These are phyloP conservation scores for Dactylella cylindrospora DNA, from an alignment of 2,329 filamentous ascomycete genomes.

Conservation along the genomic window DNA sequence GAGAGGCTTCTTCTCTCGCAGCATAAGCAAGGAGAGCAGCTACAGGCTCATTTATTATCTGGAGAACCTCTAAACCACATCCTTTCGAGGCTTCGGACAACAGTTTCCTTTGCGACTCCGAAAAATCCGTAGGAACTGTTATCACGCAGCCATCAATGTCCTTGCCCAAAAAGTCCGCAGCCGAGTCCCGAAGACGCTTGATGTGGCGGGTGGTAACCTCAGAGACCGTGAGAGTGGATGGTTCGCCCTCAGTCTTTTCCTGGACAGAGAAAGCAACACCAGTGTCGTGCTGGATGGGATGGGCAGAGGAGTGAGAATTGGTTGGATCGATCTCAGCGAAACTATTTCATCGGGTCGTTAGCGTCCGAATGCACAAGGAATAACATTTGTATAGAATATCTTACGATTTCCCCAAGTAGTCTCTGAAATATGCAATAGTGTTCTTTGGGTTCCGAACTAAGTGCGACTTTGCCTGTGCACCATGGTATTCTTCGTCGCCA, in stretches of 20 bases:
- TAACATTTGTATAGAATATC: conserved; percentile 47
- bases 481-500: conserved; percentile 94
- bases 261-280: conserved; percentile 79
- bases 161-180: conserved; percentile 89
- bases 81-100: conserved; percentile 74
- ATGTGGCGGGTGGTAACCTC: conserved; percentile 85
- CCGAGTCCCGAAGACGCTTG: conserved; percentile 75
- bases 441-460: conserved; percentile 89
- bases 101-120: conserved; percentile 79
- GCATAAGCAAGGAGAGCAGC: conserved; percentile 89
- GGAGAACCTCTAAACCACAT: conserved; percentile 83
- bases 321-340: conserved; percentile 97
- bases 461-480: conserved; percentile 90
- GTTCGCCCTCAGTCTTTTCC: conserved; percentile 68
- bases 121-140: conserved; percentile 90
- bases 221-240: conserved; percentile 71
- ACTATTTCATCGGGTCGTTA: conserved; percentile 50
- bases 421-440: conserved; percentile 92
- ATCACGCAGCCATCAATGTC: conserved; percentile 92
- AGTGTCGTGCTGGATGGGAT: conserved; percentile 73
- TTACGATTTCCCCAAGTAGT: conserved; percentile 92
- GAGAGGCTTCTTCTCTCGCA: conserved; percentile 59
- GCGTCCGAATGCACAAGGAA: not conserved
- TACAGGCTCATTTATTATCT: conserved; percentile 88
- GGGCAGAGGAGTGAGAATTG: conserved; percentile 88